Evolutionary conservation across 306 rosid species (phyloP).

Genomic region (Oemleria cerasiformis): DNA sequence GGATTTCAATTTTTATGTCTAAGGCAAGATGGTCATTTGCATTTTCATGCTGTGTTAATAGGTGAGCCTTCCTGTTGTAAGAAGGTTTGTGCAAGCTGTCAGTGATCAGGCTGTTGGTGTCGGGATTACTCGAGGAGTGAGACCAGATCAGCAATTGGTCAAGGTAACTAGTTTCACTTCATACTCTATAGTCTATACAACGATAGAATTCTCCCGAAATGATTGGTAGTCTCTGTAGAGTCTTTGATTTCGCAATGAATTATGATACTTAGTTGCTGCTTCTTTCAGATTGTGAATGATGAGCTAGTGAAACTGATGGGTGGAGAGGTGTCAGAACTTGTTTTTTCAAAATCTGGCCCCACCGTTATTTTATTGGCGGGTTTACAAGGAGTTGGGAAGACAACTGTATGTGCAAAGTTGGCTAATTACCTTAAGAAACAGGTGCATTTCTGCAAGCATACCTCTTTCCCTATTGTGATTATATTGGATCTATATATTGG

Average conservation of each 20-base stretch:
- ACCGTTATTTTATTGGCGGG: conserved; percentile 93
- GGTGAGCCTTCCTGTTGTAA: conserved; percentile 99
- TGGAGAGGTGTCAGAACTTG: conserved; percentile 88
- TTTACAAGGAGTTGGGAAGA: conserved; percentile 98
- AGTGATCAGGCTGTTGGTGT: conserved; percentile 93
- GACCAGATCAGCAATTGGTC: conserved; percentile 93
- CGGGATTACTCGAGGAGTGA: conserved; percentile 82
- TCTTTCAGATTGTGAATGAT: conserved; percentile 82
- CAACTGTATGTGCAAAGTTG: conserved; percentile 93
- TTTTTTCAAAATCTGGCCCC: conserved; percentile 71
- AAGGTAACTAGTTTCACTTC: conserved; percentile 40
- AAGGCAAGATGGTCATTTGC: conserved; percentile 6
- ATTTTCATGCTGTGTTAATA: conserved; percentile 35
- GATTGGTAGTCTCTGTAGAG: conserved; percentile 13
- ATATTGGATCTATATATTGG: not conserved
- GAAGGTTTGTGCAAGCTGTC: conserved; percentile 91
- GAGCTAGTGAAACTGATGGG: conserved; percentile 98
- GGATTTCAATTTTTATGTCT: not conserved
- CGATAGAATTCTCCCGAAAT: not conserved
- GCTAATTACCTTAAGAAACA: conserved; percentile 89
- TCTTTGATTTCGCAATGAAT: conserved; percentile 6
- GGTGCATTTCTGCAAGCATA: conserved; percentile 40
- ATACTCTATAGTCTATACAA: not conserved
- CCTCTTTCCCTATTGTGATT: conserved; percentile 15
- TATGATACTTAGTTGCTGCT: conserved; percentile 13